Conservation (phyloP, 495 filamentous ascomycete species). For the Penicillium macrosclerotiorum region DNA sequence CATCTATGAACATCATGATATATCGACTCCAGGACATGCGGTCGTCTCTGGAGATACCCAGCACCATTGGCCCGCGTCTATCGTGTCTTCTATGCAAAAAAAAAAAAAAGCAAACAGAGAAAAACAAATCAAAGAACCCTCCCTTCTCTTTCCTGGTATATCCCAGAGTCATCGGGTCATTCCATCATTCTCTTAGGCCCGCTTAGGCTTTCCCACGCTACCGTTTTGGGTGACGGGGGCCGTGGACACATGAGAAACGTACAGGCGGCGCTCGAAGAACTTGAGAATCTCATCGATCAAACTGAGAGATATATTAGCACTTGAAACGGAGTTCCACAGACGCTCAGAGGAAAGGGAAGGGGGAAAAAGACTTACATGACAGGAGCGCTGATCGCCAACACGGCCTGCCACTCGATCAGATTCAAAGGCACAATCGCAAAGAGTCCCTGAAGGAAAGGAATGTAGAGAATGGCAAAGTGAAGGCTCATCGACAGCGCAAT, state of each 20-base stretch:
- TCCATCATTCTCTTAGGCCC: conserved; percentile 33
- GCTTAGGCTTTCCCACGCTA: conserved; percentile 37
- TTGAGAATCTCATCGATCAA: conserved; percentile 90
- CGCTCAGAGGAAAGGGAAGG: background rate
- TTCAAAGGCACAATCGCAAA: conserved; percentile 92
- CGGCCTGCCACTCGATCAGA: conserved; percentile 90
- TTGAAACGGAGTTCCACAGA: background rate
- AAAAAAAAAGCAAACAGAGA: background rate
- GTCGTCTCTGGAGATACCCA: background rate
- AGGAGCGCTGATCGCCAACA: conserved; percentile 82
- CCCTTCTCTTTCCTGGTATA: conserved; percentile 1
- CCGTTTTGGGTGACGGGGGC: conserved; percentile 31
- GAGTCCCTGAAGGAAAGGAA: conserved; percentile 80
- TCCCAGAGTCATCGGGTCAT: conserved; percentile 15
- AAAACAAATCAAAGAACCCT: no score
- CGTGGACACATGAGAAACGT: conserved; percentile 26
- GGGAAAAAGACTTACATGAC: conserved; percentile 98
- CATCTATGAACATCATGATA: conserved; percentile 20
- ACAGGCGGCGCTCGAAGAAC: conserved; percentile 67
- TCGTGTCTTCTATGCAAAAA: conserved; percentile 5
- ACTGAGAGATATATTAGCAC: conserved; percentile 45
- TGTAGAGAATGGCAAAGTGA: conserved; percentile 93
- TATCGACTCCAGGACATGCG: conserved; percentile 1
- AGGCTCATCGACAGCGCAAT: conserved; percentile 93
- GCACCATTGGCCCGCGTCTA: background rate